A percentile compares a stretch with the other conserved stretches of the same genome.
Evolutionary conservation across 345 rosid species (phyloP).

Genomic region (Camelina neglecta): DNA sequence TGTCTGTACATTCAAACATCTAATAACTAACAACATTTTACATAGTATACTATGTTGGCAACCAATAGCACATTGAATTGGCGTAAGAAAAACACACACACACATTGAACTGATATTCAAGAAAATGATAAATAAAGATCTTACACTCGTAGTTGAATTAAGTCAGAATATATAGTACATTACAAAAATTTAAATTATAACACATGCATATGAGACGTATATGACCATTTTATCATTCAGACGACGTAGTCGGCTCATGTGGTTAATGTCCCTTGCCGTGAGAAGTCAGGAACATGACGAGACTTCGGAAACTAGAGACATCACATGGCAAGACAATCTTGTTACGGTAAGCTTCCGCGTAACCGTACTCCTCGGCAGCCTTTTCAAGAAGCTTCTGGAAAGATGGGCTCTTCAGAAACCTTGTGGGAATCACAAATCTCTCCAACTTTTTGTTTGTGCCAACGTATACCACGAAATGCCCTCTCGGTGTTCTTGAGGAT

Average conservation of each 20-base stretch:
- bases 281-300: constrained; percentile 25
- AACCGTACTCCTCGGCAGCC: constrained; percentile 43
- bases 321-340: constrained; percentile 48
- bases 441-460: constrained; percentile 29
- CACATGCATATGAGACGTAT: too few relatives aligned
- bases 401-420: constrained; percentile 36
- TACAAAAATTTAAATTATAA: too few relatives aligned
- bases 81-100: too few relatives aligned
- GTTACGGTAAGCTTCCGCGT: constrained; percentile 39
- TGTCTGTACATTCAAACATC: too few relatives aligned
- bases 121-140: too few relatives aligned
- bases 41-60: too few relatives aligned
- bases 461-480: constrained; percentile 46
- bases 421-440: constrained; percentile 44
- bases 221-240: too few relatives aligned
- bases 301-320: constrained; percentile 41
- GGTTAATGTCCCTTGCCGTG: constrained; percentile 30
- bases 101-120: too few relatives aligned
- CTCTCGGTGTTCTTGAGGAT: constrained; percentile 38
- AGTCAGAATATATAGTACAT: too few relatives aligned
- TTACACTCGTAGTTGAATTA: too few relatives aligned
- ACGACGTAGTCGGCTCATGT: constrained; percentile 6
- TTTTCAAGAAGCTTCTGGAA: constrained; percentile 45
- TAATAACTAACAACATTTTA: too few relatives aligned
- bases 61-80: too few relatives aligned